phyloP scores from a whole-genome alignment of 768 basidiomycete genomes.

The Calocybe cyanea region DNA sequence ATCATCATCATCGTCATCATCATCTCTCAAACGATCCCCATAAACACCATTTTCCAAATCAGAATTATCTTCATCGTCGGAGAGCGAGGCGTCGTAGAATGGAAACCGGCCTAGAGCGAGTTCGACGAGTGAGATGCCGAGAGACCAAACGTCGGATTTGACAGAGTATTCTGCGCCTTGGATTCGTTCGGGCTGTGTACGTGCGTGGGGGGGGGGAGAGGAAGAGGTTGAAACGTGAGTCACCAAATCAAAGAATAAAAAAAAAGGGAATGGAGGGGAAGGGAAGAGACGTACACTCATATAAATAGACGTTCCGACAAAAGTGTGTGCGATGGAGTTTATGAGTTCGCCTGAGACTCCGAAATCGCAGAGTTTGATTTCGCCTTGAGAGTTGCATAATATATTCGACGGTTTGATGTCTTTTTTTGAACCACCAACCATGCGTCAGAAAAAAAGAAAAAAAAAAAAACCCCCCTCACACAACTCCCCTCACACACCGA shows the following conservation, averaged over 20 bases:
- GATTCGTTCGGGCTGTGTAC: conserved; percentile 99
- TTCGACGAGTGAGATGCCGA: conserved; percentile 95
- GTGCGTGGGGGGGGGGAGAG: not conserved
- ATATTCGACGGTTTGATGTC: conserved; percentile 99
- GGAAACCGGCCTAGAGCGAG: conserved; percentile 96
- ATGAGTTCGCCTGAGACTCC: conserved; percentile 98
- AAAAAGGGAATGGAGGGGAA: not conserved
- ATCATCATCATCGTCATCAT: no score
- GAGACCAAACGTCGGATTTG: conserved; percentile 98
- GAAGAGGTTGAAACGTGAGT: conserved; percentile 2
- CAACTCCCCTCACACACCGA: not conserved
- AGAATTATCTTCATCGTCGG: conserved; percentile 27
- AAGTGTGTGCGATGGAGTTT: conserved; percentile 98
- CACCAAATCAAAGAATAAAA: not conserved
- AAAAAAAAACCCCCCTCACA: not conserved
- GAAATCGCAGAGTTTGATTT: conserved; percentile 99
- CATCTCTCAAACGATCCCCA: no score
- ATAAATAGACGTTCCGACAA: conserved; percentile 97
- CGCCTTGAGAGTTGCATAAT: conserved; percentile 86
- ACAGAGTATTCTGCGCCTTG: conserved; percentile 98
- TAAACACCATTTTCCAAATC: conserved; percentile 72
- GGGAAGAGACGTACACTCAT: conserved; percentile 78
- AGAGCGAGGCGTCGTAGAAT: conserved; percentile 72
- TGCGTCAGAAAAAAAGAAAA: not conserved
- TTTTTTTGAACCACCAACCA: no score